These are phyloP conservation scores for Lycium barbarum DNA, from an alignment of 257 asterid species.

Conservation along the genomic window DNA sequence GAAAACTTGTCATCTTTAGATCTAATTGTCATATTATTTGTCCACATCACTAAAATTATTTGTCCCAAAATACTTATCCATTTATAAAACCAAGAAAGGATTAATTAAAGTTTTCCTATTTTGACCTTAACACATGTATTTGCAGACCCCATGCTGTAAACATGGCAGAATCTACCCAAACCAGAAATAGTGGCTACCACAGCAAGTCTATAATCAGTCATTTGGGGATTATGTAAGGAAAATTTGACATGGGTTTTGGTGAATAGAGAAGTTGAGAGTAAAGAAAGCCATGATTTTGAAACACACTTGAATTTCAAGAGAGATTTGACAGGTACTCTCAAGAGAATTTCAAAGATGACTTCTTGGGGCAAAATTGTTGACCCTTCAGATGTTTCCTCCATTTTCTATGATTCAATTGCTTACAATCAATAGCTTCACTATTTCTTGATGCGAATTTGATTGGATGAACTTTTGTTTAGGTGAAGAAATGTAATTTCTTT, in stretches of 20 bases:
- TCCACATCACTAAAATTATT: too few species aligned
- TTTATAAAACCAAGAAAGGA: too few species aligned
- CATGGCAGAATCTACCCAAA: constrained; percentile 35
- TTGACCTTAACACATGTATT: too few species aligned
- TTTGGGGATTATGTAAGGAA: constrained; percentile 20
- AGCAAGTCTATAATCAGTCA: neutral
- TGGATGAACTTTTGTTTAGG: too few species aligned
- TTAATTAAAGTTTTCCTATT: too few species aligned
- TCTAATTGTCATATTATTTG: too few species aligned
- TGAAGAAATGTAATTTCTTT: too few species aligned
- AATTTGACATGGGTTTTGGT: constrained; percentile 42
- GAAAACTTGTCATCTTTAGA: too few species aligned
- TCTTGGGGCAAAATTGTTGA: constrained; percentile 54
- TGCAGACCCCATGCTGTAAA: constrained; percentile 34
- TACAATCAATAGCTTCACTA: too few species aligned
- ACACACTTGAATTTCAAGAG: constrained; percentile 55
- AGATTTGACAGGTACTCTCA: constrained; percentile 51
- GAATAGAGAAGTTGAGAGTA: constrained; percentile 49
- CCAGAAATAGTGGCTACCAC: constrained; percentile 2
- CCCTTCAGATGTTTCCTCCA: neutral
- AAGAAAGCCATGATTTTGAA: constrained; percentile 54
- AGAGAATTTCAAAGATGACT: constrained; percentile 49
- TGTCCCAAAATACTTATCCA: too few species aligned
- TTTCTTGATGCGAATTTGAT: too few species aligned
- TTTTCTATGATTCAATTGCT: too few species aligned